phyloP scores from a whole-genome alignment of 164 flowering plant genomes.

The Stephania cephalantha region DNA sequence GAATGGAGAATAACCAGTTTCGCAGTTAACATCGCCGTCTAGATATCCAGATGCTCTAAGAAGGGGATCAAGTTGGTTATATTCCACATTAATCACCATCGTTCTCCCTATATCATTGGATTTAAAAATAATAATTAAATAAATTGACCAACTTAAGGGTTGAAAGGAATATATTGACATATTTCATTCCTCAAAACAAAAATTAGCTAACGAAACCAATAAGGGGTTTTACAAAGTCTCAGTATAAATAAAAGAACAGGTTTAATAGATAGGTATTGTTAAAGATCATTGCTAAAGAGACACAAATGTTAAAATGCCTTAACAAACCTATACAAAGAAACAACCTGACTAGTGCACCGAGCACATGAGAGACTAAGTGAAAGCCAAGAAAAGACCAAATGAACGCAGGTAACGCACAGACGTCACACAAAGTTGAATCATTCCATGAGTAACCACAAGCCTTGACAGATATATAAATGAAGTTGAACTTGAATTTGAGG shows the following conservation, averaged over 20 bases:
- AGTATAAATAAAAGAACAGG: neutral
- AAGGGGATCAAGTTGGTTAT: slow-evolving; percentile 97
- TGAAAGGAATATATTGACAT: neutral
- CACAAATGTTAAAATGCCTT: neutral
- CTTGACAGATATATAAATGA: too few species aligned
- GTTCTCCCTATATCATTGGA: slow-evolving; percentile 60
- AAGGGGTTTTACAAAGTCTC: neutral
- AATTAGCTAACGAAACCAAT: neutral
- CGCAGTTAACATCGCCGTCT: slow-evolving; percentile 87
- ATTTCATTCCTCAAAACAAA: neutral
- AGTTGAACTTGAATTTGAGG: too few species aligned
- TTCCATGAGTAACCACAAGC: too few species aligned
- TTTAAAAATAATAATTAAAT: slow-evolving; percentile 4
- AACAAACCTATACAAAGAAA: neutral
- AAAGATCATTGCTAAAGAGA: neutral
- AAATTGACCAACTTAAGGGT: neutral
- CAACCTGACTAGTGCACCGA: neutral
- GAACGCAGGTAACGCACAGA: too few species aligned
- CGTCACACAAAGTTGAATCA: too few species aligned
- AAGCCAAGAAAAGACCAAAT: neutral
- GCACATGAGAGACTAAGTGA: neutral
- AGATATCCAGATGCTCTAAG: slow-evolving; percentile 79
- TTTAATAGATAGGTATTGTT: neutral
- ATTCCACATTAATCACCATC: slow-evolving; percentile 98
- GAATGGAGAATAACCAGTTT: slow-evolving; percentile 93